Conservation (phyloP, 331 rosid genomes). For the Malus hybrid region DNA sequence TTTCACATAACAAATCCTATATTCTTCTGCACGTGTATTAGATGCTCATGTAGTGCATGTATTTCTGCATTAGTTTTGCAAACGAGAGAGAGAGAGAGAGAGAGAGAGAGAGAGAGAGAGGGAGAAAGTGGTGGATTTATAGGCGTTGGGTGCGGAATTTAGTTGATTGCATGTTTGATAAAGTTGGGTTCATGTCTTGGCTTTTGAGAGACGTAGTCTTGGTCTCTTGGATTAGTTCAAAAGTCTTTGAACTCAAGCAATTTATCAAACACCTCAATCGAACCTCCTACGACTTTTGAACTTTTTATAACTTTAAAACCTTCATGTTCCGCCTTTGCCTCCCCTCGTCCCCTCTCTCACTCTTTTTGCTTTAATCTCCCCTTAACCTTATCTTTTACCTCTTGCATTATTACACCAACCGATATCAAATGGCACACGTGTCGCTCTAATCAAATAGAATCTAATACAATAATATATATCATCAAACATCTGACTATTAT, state of each 20-base stretch:
- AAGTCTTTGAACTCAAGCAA: background rate
- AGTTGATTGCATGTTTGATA: constrained; percentile 17
- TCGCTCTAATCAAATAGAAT: too few relatives aligned
- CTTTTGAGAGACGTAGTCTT: constrained; percentile 7
- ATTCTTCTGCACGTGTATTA: background rate
- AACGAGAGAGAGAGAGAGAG: too few relatives aligned
- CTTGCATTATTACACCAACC: background rate
- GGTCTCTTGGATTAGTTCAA: constrained; percentile 3
- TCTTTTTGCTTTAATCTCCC: background rate
- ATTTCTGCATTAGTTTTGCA: background rate
- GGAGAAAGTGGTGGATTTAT: background rate
- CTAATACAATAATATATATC: too few relatives aligned
- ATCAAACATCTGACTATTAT: too few relatives aligned
- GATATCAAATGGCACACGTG: background rate
- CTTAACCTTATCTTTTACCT: background rate
- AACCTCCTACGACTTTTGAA: background rate
- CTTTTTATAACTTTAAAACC: background rate
- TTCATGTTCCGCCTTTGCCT: constrained; percentile 1
- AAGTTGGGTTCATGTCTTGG: constrained; percentile 11
- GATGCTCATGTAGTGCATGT: background rate
- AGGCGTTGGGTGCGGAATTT: constrained; percentile 9
- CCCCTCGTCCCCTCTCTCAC: background rate
- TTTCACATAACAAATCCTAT: background rate
- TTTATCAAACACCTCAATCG: background rate
- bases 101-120: background rate